phyloP scores from a whole-genome alignment of 345 rosid species.

The Draba incana region DNA sequence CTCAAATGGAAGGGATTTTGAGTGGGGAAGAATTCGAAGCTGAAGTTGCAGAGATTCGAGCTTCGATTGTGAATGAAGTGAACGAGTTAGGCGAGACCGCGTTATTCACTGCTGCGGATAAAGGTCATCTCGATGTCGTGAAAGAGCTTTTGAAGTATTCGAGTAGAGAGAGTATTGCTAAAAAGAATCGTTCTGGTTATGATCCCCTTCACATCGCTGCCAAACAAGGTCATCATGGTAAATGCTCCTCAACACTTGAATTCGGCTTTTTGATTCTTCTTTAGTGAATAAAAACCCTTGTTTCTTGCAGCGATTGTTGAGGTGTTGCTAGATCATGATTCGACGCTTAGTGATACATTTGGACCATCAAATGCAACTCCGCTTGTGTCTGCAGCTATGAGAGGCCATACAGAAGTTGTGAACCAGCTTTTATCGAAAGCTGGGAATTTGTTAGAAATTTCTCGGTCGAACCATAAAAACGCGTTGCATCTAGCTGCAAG shows the following conservation, averaged over 20 bases:
- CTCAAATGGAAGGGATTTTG: conserved; percentile 68
- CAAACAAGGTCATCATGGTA: conserved; percentile 88
- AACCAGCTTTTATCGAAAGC: conserved; percentile 79
- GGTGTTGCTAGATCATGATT: conserved; percentile 80
- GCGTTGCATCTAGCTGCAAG: conserved; percentile 93
- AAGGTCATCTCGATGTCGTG: conserved; percentile 87
- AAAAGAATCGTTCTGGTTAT: conserved; percentile 76
- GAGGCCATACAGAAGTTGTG: conserved; percentile 91
- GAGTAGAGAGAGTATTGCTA: conserved; percentile 67
- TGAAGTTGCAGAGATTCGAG: conserved; percentile 82
- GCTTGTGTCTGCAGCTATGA: conserved; percentile 83
- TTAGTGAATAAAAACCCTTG: conserved; percentile 13
- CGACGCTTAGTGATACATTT: conserved; percentile 68
- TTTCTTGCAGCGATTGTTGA: conserved; percentile 81
- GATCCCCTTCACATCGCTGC: conserved; percentile 94
- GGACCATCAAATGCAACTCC: conserved; percentile 91
- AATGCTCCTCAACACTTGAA: conserved; percentile 23
- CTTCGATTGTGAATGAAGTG: conserved; percentile 84
- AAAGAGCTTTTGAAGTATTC: conserved; percentile 86
- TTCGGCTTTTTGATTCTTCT: conserved; percentile 2
- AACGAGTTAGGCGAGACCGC: conserved; percentile 95
- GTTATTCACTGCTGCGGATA: conserved; percentile 83
- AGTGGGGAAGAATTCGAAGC: conserved; percentile 72
- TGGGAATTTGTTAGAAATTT: conserved; percentile 65
- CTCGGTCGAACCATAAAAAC: conserved; percentile 87